phyloP scores from a whole-genome alignment of 2,329 filamentous ascomycete genomes.

The Cytospora paraplurivora region DNA sequence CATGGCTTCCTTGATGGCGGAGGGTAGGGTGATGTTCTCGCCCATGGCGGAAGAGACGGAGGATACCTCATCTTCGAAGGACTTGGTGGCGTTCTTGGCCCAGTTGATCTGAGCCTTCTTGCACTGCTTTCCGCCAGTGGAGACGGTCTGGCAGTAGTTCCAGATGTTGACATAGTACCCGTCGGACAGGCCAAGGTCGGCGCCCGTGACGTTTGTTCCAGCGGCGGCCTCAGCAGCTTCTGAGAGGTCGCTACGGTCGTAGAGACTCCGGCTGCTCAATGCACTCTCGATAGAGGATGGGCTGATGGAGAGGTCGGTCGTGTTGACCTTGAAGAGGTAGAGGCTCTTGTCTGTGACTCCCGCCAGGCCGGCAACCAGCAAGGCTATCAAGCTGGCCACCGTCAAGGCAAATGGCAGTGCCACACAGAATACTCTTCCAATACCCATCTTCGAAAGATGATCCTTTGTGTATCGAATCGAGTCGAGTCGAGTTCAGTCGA shows the following conservation, averaged over 20 bases:
- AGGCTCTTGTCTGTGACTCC: slow-evolving; percentile 59
- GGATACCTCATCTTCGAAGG: slow-evolving; percentile 59
- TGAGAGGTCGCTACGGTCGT: slow-evolving; percentile 21
- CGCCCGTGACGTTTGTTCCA: slow-evolving; percentile 56
- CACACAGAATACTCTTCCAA: slow-evolving; percentile 81
- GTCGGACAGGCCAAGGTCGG: slow-evolving; percentile 66
- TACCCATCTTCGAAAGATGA: slow-evolving; percentile 49
- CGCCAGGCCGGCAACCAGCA: slow-evolving; percentile 59
- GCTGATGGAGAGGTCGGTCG: slow-evolving; percentile 59
- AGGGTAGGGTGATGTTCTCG: slow-evolving; percentile 65
- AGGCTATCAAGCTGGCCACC: slow-evolving; percentile 72
- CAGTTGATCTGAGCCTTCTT: slow-evolving; percentile 73
- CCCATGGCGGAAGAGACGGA: slow-evolving; percentile 51
- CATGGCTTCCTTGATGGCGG: slow-evolving; percentile 66
- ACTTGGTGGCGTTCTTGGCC: slow-evolving; percentile 71
- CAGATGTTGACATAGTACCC: slow-evolving; percentile 82
- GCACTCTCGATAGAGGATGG: slow-evolving; percentile 42
- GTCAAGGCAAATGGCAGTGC: slow-evolving; percentile 83
- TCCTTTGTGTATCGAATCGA: neutral
- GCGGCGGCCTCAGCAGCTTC: neutral
- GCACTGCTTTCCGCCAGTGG: slow-evolving; percentile 65
- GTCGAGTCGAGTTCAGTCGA: neutral
- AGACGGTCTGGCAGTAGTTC: slow-evolving; percentile 76
- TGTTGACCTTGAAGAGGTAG: slow-evolving; percentile 63
- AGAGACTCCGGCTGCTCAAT: slow-evolving; percentile 31